phyloP scores from a whole-genome alignment of 768 basidiomycete species.

The Rhodotorula diobovata region DNA sequence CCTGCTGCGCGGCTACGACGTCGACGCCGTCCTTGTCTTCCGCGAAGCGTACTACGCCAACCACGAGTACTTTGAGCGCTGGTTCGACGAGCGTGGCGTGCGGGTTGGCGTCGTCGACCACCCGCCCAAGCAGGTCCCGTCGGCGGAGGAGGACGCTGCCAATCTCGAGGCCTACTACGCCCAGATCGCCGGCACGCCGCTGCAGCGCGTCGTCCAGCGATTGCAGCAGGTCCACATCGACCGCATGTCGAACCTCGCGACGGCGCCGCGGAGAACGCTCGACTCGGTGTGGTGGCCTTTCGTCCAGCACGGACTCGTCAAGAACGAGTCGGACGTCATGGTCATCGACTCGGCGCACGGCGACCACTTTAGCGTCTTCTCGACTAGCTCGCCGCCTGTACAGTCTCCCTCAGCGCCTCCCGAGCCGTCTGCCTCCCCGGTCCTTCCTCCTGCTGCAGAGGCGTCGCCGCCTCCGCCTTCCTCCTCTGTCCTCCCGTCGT shows the following conservation, averaged over 20 bases:
- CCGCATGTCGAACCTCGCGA: constrained; percentile 68
- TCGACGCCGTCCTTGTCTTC: constrained; percentile 79
- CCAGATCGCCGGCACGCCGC: constrained; percentile 49
- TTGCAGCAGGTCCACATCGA: constrained; percentile 61
- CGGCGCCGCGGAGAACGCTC: constrained; percentile 72
- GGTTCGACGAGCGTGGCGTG: constrained; percentile 66
- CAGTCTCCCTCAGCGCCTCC: neutral
- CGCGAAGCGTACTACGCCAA: constrained; percentile 82
- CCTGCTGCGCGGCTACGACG: constrained; percentile 76
- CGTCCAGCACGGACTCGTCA: constrained; percentile 76
- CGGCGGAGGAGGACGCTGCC: constrained; percentile 51
- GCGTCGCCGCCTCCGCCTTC: neutral
- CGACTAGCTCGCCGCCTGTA: constrained; percentile 44
- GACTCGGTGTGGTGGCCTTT: constrained; percentile 95
- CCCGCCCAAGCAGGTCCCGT: constrained; percentile 43
- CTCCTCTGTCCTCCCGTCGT: neutral
- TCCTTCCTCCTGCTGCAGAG: neutral
- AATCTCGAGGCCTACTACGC: constrained; percentile 69
- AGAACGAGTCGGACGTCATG: constrained; percentile 67
- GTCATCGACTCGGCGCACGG: constrained; percentile 85
- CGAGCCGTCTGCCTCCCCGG: constrained; percentile 6
- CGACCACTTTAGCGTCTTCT: constrained; percentile 77
- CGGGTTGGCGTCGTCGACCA: constrained; percentile 46
- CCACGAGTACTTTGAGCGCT: constrained; percentile 70
- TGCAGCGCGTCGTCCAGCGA: constrained; percentile 54